These are phyloP conservation scores for Pseudohalonectria lignicola DNA, from an alignment of 2,329 filamentous ascomycete genomes.

Conservation along the genomic window DNA sequence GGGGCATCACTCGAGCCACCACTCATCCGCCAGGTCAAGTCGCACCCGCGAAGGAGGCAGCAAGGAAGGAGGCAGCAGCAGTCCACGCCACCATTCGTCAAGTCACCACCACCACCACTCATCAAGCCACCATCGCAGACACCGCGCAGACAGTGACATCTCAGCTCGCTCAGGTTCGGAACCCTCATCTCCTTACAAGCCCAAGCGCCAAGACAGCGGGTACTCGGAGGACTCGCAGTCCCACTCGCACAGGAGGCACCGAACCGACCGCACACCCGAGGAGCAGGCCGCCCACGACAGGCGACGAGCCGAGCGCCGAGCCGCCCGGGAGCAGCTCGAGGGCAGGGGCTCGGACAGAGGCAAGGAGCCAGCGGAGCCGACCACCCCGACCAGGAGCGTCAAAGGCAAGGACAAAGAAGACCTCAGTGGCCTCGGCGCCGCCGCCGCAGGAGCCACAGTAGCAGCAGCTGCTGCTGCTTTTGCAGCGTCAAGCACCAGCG, in stretches of 20 bases:
- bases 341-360: constrained; percentile 11
- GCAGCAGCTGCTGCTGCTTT: constrained; percentile 1
- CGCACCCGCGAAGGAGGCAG: constrained; percentile 14
- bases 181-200: constrained; percentile 21
- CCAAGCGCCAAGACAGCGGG: constrained; percentile 33
- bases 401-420: not conserved
- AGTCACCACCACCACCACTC: no score
- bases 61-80: constrained; percentile 16
- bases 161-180: constrained; percentile 20
- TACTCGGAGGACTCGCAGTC: constrained; percentile 21
- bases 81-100: constrained; percentile 10
- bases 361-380: no score
- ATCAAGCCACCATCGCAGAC: constrained; percentile 23
- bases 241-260: no score
- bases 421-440: not conserved
- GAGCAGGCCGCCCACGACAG: constrained; percentile 39
- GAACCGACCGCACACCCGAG: constrained; percentile 31
- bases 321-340: constrained; percentile 18
- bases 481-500: constrained; percentile 3
- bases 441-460: not conserved
- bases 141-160: constrained; percentile 24
- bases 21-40: constrained; percentile 17
- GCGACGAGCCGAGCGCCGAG: constrained; percentile 34
- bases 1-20: constrained; percentile 18
- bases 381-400: not conserved